Conservation (phyloP, 495 filamentous ascomycete species). For the Annulohypoxylon nitens region DNA sequence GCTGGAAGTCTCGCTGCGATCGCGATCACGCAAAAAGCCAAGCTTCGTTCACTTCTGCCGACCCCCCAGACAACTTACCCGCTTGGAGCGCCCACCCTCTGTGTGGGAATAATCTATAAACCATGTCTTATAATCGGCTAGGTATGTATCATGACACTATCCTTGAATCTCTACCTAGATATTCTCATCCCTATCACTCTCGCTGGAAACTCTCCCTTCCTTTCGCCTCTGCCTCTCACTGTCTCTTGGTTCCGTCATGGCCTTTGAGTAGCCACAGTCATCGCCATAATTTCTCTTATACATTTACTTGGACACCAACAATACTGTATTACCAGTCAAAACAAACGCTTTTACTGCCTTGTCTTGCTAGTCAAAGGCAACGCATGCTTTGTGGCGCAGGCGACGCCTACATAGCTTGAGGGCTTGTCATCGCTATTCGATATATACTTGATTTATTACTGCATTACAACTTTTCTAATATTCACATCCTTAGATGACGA, state of each 20-base stretch:
- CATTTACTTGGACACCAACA: constrained; percentile 22
- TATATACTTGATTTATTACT: constrained; percentile 6
- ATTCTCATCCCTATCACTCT: constrained; percentile 32
- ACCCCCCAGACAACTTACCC: constrained; percentile 34
- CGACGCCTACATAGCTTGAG: constrained; percentile 28
- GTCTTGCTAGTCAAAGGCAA: constrained; percentile 27
- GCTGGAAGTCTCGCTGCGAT: constrained; percentile 33
- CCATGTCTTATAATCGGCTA: constrained; percentile 79
- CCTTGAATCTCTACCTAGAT: constrained; percentile 10
- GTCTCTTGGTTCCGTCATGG: constrained; percentile 26
- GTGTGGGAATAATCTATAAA: constrained; percentile 44
- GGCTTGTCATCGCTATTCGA: constrained; percentile 9
- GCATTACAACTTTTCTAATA: constrained; percentile 28
- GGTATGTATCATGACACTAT: constrained; percentile 64
- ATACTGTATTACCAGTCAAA: constrained; percentile 19
- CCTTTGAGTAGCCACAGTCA: constrained; percentile 36
- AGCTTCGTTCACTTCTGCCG: constrained; percentile 28
- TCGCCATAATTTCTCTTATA: constrained; percentile 25
- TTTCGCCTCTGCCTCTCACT: constrained; percentile 31
- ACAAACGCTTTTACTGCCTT: constrained; percentile 29
- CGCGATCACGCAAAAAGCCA: constrained; percentile 32
- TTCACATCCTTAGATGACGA: constrained; percentile 68
- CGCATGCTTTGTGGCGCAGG: constrained; percentile 53
- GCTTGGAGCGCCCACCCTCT: constrained; percentile 38
- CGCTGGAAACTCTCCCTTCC: constrained; percentile 11